phyloP scores from a whole-genome alignment of 2,329 filamentous ascomycete genomes.

The Cytospora piceicola region DNA sequence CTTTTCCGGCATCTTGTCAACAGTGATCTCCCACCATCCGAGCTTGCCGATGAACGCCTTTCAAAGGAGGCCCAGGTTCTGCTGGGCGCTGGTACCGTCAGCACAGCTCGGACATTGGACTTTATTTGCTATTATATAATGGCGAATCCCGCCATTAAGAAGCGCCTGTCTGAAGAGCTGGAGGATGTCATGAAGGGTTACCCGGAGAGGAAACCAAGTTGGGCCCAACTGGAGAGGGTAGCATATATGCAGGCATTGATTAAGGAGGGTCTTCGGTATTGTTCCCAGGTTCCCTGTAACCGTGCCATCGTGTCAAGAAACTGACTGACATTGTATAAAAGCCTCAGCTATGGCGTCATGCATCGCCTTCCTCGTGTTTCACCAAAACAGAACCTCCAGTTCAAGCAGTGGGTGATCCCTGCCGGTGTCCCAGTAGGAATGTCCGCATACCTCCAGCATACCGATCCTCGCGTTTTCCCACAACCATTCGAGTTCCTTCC shows the following conservation, averaged over 20 bases:
- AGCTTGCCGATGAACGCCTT: constrained; percentile 35
- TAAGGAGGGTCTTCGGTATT: constrained; percentile 31
- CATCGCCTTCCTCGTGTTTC: constrained; percentile 7
- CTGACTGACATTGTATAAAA: not conserved
- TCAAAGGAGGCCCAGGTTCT: constrained; percentile 37
- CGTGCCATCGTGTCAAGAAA: not conserved
- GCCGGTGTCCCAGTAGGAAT: constrained; percentile 20
- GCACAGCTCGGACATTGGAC: constrained; percentile 36
- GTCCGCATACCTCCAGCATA: constrained; percentile 19
- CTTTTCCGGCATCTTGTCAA: constrained; percentile 39
- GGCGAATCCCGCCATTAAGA: constrained; percentile 23
- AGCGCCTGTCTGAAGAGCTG: constrained; percentile 35
- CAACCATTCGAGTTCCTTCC: too few relatives aligned
- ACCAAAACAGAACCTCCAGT: not conserved
- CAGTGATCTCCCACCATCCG: constrained; percentile 37
- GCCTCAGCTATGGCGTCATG: constrained; percentile 13
- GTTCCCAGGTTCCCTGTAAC: not conserved
- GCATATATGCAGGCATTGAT: constrained; percentile 30
- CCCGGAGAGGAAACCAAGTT: too few relatives aligned
- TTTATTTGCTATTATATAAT: constrained; percentile 35
- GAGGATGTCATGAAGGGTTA: constrained; percentile 33
- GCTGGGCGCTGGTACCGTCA: constrained; percentile 39
- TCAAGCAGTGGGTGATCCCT: constrained; percentile 6
- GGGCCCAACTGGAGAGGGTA: constrained; percentile 30
- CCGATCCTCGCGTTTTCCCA: not conserved